Evolutionary conservation across 768 basidiomycete genomes (phyloP).

Genomic region (Leccinum longicurvipes): DNA sequence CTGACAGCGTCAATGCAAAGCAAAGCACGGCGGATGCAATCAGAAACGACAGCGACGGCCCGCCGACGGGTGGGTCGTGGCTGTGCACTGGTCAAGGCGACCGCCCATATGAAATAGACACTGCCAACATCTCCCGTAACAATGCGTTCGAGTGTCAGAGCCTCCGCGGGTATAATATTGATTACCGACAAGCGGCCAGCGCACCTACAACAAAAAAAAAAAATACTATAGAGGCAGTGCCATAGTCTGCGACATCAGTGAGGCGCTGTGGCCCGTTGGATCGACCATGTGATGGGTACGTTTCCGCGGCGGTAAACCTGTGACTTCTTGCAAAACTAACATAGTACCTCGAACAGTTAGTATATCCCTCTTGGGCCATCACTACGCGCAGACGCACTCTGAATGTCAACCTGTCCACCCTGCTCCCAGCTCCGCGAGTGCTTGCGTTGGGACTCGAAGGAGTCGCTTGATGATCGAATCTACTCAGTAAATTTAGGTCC

Average conservation of each 20-base stretch:
- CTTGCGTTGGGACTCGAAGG: conserved; percentile 46
- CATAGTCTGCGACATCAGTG: conserved; percentile 56
- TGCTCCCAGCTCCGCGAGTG: conserved; percentile 65
- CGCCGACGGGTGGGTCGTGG: neutral
- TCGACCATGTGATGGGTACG: conserved; percentile 66
- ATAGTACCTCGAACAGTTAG: conserved; percentile 5
- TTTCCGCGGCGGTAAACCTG: conserved; percentile 54
- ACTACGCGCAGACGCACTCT: conserved; percentile 18
- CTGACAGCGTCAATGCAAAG: conserved; percentile 17
- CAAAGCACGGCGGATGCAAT: conserved; percentile 10
- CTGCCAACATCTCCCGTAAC: conserved; percentile 10
- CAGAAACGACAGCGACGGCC: too few relatives aligned
- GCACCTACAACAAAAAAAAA: conserved; percentile 12
- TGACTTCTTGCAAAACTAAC: conserved; percentile 44
- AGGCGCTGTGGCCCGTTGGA: conserved; percentile 45
- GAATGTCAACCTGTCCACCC: conserved; percentile 35
- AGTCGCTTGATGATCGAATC: conserved; percentile 38
- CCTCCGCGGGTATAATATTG: conserved; percentile 15
- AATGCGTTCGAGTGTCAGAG: conserved; percentile 14
- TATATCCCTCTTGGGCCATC: conserved; percentile 7
- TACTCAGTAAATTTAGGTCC: conserved; percentile 32
- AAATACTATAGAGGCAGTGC: conserved; percentile 47
- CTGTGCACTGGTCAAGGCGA: conserved; percentile 12
- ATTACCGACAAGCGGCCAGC: conserved; percentile 22
- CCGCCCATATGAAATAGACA: conserved; percentile 17